These are phyloP conservation scores for Setomelanomma holmii DNA, from an alignment of 2,329 filamentous ascomycete species.

Conservation along the genomic window DNA sequence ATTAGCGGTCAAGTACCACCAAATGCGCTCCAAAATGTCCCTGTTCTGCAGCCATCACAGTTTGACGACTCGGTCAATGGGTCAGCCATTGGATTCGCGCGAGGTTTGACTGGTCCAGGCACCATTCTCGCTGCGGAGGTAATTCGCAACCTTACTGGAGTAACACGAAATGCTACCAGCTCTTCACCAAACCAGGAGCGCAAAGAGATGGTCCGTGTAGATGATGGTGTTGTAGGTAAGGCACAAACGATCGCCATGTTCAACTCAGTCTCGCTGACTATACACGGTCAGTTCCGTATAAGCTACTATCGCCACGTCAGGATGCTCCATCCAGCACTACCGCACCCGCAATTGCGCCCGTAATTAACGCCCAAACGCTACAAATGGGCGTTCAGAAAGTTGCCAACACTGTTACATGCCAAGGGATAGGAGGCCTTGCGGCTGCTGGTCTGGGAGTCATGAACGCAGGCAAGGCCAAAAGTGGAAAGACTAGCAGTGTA, in stretches of 20 bases:
- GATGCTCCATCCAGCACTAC: background rate
- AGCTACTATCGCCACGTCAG: background rate
- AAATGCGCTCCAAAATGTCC: constrained; percentile 27
- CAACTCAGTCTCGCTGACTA: background rate
- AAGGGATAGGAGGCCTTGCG: constrained; percentile 35
- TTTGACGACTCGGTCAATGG: constrained; percentile 40
- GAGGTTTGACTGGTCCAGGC: constrained; percentile 34
- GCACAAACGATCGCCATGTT: background rate
- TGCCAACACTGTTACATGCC: constrained; percentile 30
- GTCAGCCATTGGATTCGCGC: constrained; percentile 31
- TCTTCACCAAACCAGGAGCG: background rate
- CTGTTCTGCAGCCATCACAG: constrained; percentile 17
- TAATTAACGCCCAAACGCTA: constrained; percentile 28
- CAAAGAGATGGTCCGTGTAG: background rate
- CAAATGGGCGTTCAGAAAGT: constrained; percentile 23
- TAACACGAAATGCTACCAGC: constrained; percentile 4
- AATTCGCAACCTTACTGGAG: constrained; percentile 21
- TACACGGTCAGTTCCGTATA: background rate
- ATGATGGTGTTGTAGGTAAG: background rate
- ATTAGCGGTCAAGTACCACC: constrained; percentile 31
- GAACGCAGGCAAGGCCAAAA: constrained; percentile 16
- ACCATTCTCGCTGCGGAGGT: constrained; percentile 32
- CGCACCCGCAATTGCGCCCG: constrained; percentile 11
- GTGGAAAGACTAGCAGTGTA: background rate
- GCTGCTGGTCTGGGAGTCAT: constrained; percentile 25